phyloP scores from a whole-genome alignment of 345 rosid genomes.

The Arabis hirsuta region DNA sequence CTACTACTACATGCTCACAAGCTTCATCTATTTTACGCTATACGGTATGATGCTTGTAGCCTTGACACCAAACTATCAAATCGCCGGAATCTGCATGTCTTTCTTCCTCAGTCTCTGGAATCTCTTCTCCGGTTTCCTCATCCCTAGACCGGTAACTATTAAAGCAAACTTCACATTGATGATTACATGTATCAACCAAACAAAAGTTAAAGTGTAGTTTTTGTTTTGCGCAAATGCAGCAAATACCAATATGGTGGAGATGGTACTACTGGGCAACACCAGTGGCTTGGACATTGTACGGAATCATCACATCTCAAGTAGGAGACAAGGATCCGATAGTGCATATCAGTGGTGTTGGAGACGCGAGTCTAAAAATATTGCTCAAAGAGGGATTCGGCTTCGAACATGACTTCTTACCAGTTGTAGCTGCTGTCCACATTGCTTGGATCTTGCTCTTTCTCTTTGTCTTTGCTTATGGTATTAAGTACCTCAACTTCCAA shows the following conservation, averaged over 20 bases:
- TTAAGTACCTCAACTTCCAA: conserved; percentile 67
- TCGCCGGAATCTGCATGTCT: conserved; percentile 71
- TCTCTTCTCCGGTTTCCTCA: conserved; percentile 80
- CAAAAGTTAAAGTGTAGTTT: too few relatives aligned
- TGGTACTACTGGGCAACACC: conserved; percentile 90
- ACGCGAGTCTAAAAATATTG: conserved; percentile 45
- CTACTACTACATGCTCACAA: conserved; percentile 60
- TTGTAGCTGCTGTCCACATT: conserved; percentile 60
- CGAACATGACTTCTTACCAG: conserved; percentile 64
- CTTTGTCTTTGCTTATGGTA: conserved; percentile 56
- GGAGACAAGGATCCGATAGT: conserved; percentile 53
- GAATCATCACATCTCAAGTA: conserved; percentile 71
- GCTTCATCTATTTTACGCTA: conserved; percentile 71
- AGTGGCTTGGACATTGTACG: conserved; percentile 81
- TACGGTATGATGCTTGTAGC: conserved; percentile 87
- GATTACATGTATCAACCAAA: too few relatives aligned
- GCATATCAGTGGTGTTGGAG: conserved; percentile 50
- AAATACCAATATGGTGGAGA: conserved; percentile 91
- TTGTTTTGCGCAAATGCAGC: too few relatives aligned
- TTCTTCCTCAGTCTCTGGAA: conserved; percentile 91
- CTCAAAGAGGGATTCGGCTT: conserved; percentile 56
- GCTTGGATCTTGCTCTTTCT: conserved; percentile 57
- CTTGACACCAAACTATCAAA: conserved; percentile 70
- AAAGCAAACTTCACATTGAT: conserved; percentile 9
- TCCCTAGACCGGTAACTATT: conserved; percentile 62